phyloP scores from a whole-genome alignment of 257 asterid species.

The Solanum corneliomulleri region DNA sequence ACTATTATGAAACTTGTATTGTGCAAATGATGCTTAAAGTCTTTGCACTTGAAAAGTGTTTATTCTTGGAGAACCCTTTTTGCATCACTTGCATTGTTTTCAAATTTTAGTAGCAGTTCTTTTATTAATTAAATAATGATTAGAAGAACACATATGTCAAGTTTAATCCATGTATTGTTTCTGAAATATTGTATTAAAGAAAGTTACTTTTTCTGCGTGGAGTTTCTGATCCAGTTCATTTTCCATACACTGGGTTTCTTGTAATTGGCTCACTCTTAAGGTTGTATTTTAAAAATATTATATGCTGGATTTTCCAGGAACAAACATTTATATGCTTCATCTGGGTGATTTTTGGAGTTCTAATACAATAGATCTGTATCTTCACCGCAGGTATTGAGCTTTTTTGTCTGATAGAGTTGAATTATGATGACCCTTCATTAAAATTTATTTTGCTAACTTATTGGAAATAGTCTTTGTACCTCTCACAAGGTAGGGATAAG shows the following conservation, averaged over 20 bases:
- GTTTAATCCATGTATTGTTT: not conserved
- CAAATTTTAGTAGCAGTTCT: not conserved
- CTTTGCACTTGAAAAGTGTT: not conserved
- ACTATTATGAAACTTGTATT: not conserved
- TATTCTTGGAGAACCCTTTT: not conserved
- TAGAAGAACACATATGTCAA: not conserved
- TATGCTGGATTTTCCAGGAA: constrained; percentile 34
- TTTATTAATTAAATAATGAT: not conserved
- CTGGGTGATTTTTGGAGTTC: constrained; percentile 96
- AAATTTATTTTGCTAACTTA: not conserved
- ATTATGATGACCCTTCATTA: not conserved
- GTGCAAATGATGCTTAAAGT: not conserved
- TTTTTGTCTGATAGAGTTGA: not conserved
- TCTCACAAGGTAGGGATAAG: not conserved
- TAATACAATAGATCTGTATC: constrained; percentile 81
- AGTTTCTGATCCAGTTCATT: not conserved
- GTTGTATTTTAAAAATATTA: not conserved
- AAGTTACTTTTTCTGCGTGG: not conserved
- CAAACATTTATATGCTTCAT: constrained; percentile 65
- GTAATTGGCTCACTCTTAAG: not conserved
- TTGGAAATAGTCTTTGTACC: not conserved
- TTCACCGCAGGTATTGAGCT: constrained; percentile 61
- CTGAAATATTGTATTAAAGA: not conserved
- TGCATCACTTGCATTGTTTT: not conserved
- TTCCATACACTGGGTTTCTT: not conserved